These are phyloP conservation scores for Calonectria leucothoes DNA, from an alignment of 2,329 filamentous ascomycete species.

Conservation along the genomic window DNA sequence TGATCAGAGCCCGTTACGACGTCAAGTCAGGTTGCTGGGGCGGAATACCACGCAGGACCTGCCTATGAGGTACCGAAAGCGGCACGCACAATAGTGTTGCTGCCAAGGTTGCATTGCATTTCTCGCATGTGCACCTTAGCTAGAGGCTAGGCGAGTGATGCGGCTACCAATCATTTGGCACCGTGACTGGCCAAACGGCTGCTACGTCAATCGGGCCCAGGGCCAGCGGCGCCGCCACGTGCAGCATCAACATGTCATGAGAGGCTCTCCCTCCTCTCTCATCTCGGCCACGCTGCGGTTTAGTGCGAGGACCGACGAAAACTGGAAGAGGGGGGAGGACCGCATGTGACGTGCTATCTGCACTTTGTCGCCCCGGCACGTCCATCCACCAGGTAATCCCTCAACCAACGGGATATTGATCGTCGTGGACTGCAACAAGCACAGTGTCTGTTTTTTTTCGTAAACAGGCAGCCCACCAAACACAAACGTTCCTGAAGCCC, in stretches of 20 bases:
- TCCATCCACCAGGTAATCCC: background rate
- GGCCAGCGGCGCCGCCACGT: slow-evolving; percentile 33
- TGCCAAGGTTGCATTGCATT: background rate
- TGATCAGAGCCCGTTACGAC: background rate
- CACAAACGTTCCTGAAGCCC: background rate
- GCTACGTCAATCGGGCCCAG: background rate
- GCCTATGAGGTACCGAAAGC: no score
- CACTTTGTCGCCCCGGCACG: background rate
- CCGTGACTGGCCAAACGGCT: slow-evolving; percentile 25
- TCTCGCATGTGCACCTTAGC: background rate
- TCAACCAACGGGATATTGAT: background rate
- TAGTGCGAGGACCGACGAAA: background rate
- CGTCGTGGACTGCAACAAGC: background rate
- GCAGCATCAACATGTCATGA: slow-evolving; percentile 17
- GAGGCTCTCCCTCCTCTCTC: background rate
- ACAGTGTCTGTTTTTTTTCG: background rate
- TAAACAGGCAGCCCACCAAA: background rate
- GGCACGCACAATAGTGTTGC: no score
- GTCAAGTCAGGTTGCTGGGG: background rate
- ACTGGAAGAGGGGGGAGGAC: background rate
- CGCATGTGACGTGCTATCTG: background rate
- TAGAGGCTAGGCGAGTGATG: background rate
- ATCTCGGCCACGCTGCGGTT: background rate
- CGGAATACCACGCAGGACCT: background rate
- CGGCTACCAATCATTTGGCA: slow-evolving; percentile 37